Percentiles rank a stretch among this genome's conserved stretches.
phyloP scores from a whole-genome alignment of 306 rosid species.

The Oemleria cerasiformis region DNA sequence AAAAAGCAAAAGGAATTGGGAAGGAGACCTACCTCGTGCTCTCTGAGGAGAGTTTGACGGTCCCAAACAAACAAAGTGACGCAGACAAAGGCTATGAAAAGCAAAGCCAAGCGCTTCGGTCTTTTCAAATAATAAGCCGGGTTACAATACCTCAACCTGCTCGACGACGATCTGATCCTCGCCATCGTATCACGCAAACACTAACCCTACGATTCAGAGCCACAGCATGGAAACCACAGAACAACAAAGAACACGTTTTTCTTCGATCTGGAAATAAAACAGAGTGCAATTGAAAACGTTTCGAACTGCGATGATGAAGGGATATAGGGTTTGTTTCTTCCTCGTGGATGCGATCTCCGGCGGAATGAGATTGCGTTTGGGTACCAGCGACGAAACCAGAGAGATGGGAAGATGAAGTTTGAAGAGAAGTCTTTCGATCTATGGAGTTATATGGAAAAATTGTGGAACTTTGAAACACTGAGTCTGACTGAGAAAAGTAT shows the following conservation, averaged over 20 bases:
- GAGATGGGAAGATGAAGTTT: not conserved
- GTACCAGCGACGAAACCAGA: not conserved
- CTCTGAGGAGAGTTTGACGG: conserved; percentile 80
- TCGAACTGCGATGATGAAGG: not conserved
- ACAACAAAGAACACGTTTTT: not conserved
- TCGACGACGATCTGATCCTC: conserved; percentile 59
- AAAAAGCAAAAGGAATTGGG: not conserved
- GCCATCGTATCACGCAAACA: conserved; percentile 51
- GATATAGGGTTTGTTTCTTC: not conserved
- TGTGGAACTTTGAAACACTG: not conserved
- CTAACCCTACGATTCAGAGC: conserved; percentile 16
- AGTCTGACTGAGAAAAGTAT: not conserved
- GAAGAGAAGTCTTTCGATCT: not conserved
- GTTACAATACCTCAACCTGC: conserved; percentile 65
- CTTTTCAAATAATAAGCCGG: conserved; percentile 87
- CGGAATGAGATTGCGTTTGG: conserved; percentile 32
- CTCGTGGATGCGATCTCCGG: conserved; percentile 2
- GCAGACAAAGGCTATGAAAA: conserved; percentile 72
- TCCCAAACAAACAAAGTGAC: conserved; percentile 75
- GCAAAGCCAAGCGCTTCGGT: conserved; percentile 83
- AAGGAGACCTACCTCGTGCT: conserved; percentile 61
- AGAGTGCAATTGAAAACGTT: not conserved
- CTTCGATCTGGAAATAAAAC: not conserved
- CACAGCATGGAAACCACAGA: conserved; percentile 10
- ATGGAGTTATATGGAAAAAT: not conserved